Base-by-base conservation (phyloP, 768 basidiomycete genomes). In the Mycena pura region DNA sequence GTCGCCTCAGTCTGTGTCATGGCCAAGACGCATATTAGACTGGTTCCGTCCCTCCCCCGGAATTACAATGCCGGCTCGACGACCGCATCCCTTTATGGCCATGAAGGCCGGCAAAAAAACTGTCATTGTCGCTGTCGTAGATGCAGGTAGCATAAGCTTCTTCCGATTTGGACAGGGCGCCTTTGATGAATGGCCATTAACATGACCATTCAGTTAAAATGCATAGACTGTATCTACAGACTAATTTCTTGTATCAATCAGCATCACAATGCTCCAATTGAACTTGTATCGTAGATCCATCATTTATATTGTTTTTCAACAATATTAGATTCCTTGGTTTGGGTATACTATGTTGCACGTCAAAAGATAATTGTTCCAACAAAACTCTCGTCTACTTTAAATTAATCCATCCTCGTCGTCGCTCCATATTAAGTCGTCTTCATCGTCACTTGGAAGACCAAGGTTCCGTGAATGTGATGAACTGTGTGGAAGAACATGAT, bases 171-270 rank as follows among this genome's bases (percentile, higher is more conserved):
- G 90, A 7, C 83, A 95, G 69, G 92, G 93, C 0, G 86, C 81
- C 9, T 98, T 99, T 72, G 87, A 85, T 52, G 92, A 94, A 67
- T 89, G 90, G 85, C 88, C 92, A 0, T 91, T 95, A 88, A 65
- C 66, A 43, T 81, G 63, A 69, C 27, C 25, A 25, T 31, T 11
- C n/a, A 19, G n/a, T 13, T 27, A 25, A 21, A 43, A 43, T 43
- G 41, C 8, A 43, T 27, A 2, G 6, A 17, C 17, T 15, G 31
- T 54, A 49, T 62, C 32, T 60, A 34, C 51, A 44, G 57, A 24
- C 1, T 46, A 6, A 14, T 51, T 47, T 47, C 31, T 51, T 59
- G 46, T 34, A 41, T 28, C 29, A 27, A 40, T 17, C 8, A n/a
- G 11, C 24, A 17, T n/a, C 25, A 44, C 10, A 31, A 17, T n/a